phyloP scores from a whole-genome alignment of 208 protist genomes.

The Herpetomonas samuelpessoai region DNA sequence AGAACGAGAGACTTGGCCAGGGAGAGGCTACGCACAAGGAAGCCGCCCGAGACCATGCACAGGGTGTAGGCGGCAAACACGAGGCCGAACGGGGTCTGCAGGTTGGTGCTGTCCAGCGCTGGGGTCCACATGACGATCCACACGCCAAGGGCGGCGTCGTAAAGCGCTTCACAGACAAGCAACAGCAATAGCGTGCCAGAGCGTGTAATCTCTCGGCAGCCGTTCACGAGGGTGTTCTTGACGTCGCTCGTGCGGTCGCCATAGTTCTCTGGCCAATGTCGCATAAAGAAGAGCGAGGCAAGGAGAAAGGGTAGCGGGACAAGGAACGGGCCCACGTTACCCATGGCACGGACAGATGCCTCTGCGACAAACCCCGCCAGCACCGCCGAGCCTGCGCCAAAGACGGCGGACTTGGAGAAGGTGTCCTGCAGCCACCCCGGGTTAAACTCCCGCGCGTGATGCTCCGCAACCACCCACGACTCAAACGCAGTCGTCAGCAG shows the following conservation, averaged over 20 bases:
- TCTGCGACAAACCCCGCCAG: slow-evolving; percentile 56
- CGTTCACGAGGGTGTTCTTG: slow-evolving; percentile 12
- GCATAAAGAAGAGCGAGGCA: slow-evolving; percentile 17
- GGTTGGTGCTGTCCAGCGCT: slow-evolving; percentile 15
- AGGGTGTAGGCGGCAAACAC: slow-evolving; percentile 88
- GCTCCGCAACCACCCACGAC: slow-evolving; percentile 89
- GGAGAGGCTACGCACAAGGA: slow-evolving; percentile 7
- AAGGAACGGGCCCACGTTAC: slow-evolving; percentile 44
- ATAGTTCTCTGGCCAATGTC: slow-evolving; percentile 81
- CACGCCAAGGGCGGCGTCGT: slow-evolving; percentile 83
- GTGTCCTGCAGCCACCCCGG: slow-evolving; percentile 33
- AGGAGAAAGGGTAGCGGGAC: slow-evolving; percentile 27
- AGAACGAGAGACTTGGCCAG: slow-evolving; percentile 2
- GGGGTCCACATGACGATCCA: slow-evolving; percentile 92
- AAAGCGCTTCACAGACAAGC: slow-evolving; percentile 64
- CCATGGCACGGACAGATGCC: slow-evolving; percentile 13
- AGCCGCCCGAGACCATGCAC: slow-evolving; percentile 15
- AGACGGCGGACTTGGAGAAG: slow-evolving; percentile 50
- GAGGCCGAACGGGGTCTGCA: slow-evolving; percentile 57
- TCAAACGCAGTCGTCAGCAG: slow-evolving; percentile 90
- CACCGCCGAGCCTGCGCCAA: slow-evolving; percentile 77
- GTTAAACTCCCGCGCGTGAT: slow-evolving; percentile 27
- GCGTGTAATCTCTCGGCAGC: not conserved
- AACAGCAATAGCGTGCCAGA: slow-evolving; percentile 28
- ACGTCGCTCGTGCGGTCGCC: slow-evolving; percentile 26